A percentile compares a stretch with the other conserved stretches of the same genome.
These are phyloP conservation scores for Penicillium sp. DNA, from an alignment of 2,329 filamentous ascomycete species.

Conservation along the genomic window DNA sequence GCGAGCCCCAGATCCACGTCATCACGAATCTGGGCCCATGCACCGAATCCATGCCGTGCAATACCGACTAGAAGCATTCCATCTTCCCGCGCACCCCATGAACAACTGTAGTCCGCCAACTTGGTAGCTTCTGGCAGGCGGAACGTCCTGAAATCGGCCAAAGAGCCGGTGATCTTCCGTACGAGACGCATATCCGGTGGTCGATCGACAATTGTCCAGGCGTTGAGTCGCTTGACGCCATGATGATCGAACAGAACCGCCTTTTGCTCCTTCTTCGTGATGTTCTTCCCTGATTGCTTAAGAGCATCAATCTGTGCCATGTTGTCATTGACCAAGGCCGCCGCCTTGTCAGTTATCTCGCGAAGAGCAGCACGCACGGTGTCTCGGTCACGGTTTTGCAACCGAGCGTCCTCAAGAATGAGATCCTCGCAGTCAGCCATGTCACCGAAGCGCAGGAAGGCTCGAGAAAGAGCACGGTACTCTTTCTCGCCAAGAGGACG, in stretches of 20 bases:
- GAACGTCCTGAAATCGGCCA: constrained; percentile 69
- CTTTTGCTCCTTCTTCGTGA: constrained; percentile 97
- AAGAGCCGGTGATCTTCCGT: constrained; percentile 62
- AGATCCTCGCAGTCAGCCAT: constrained; percentile 85
- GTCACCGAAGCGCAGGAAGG: constrained; percentile 84
- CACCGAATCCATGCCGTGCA: constrained; percentile 86
- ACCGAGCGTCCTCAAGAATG: constrained; percentile 77
- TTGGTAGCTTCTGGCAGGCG: constrained; percentile 89
- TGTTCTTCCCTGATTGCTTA: constrained; percentile 69
- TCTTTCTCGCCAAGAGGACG: constrained; percentile 91
- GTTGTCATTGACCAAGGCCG: constrained; percentile 68
- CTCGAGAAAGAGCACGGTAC: constrained; percentile 81
- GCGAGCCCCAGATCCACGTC: constrained; percentile 77
- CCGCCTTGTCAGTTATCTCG: constrained; percentile 70
- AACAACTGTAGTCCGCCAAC: constrained; percentile 80
- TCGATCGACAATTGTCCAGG: constrained; percentile 87
- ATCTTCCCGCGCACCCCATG: constrained; percentile 90
- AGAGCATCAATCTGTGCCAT: constrained; percentile 55
- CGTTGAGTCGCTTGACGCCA: constrained; percentile 90
- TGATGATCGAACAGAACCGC: constrained; percentile 92
- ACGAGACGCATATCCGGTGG: constrained; percentile 83
- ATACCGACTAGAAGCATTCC: constrained; percentile 96
- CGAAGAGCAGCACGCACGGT: constrained; percentile 70
- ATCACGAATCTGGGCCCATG: constrained; percentile 90
- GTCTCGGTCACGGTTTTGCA: constrained; percentile 75